Percentiles rank a stretch among this genome's conserved stretches.
These are phyloP conservation scores for Basidiobolus meristosporus DNA, from an alignment of 371 early-diverging fungal genomes.

Conservation along the genomic window DNA sequence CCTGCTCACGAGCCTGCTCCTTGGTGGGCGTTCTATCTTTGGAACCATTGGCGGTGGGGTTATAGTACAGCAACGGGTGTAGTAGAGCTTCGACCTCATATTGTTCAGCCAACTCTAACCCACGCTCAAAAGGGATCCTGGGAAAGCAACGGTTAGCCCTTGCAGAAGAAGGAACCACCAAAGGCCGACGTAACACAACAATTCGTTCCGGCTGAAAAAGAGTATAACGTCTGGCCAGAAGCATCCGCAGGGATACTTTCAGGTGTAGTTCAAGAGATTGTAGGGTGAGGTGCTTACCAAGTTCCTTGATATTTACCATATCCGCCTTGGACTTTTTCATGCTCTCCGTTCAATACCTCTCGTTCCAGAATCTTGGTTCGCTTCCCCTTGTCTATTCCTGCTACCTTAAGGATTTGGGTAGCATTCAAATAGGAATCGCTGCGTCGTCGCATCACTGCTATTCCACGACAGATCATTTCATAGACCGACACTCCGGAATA, in stretches of 20 bases:
- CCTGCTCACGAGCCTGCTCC: slow-evolving; percentile 2
- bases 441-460: slow-evolving; percentile 81
- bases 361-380: slow-evolving; percentile 85
- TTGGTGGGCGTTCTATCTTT: slow-evolving; percentile 5
- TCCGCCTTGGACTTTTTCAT: slow-evolving; percentile 94
- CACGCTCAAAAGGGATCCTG: slow-evolving; percentile 65
- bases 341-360: slow-evolving; percentile 61
- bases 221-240: too few relatives aligned
- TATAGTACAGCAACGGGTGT: slow-evolving; percentile 39
- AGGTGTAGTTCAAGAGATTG: not conserved
- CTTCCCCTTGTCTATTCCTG: slow-evolving; percentile 77
- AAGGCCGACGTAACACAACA: too few relatives aligned
- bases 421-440: slow-evolving; percentile 84
- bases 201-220: too few relatives aligned
- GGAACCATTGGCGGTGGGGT: slow-evolving; percentile 13
- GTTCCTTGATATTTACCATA: slow-evolving; percentile 96
- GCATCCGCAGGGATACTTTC: too few relatives aligned
- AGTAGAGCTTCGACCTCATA: slow-evolving; percentile 39
- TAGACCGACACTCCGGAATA: slow-evolving; percentile 76
- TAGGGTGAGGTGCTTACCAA: slow-evolving; percentile 21
- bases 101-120: slow-evolving; percentile 44
- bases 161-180: not conserved
- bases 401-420: slow-evolving; percentile 95
- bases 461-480: slow-evolving; percentile 60
- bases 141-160: not conserved